Evolutionary conservation across 2,329 filamentous ascomycete genomes (phyloP).

Genomic region (Pyricularia grisea): DNA sequence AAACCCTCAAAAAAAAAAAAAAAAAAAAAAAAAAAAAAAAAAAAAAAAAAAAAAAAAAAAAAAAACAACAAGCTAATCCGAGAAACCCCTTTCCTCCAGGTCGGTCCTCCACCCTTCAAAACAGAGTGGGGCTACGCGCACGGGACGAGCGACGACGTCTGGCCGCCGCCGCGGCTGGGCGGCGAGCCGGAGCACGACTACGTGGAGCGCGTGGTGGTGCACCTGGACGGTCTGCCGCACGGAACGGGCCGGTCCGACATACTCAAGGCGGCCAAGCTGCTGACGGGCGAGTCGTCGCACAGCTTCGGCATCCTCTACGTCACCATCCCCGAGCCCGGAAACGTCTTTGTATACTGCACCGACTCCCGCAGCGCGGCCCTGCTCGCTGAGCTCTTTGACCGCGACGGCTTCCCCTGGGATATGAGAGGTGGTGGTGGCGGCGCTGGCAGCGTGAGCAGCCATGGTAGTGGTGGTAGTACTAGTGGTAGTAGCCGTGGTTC

Average conservation of each 20-base stretch:
- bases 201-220: conserved; percentile 3
- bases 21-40: too few relatives aligned
- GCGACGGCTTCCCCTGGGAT: conserved; percentile 15
- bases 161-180: conserved; percentile 2
- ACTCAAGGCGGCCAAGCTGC: conserved; percentile 2
- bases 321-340: not conserved
- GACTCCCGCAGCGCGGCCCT: conserved; percentile 37
- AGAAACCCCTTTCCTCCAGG: not conserved
- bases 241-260: not conserved
- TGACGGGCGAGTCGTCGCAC: not conserved
- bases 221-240: not conserved
- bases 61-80: too few relatives aligned
- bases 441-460: not conserved
- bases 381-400: conserved; percentile 32
- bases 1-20: not conserved
- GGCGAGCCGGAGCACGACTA: conserved; percentile 2
- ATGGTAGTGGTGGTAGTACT: not conserved
- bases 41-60: too few relatives aligned
- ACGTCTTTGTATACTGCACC: conserved; percentile 4
- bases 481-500: not conserved
- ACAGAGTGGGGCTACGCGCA: conserved; percentile 5
- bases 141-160: conserved; percentile 4
- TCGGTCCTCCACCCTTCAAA: not conserved
- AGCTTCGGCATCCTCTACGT: conserved; percentile 4
- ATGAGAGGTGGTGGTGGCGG: not conserved